phyloP scores from a whole-genome alignment of 768 basidiomycete species.

The Macrolepiota albuminosa region DNA sequence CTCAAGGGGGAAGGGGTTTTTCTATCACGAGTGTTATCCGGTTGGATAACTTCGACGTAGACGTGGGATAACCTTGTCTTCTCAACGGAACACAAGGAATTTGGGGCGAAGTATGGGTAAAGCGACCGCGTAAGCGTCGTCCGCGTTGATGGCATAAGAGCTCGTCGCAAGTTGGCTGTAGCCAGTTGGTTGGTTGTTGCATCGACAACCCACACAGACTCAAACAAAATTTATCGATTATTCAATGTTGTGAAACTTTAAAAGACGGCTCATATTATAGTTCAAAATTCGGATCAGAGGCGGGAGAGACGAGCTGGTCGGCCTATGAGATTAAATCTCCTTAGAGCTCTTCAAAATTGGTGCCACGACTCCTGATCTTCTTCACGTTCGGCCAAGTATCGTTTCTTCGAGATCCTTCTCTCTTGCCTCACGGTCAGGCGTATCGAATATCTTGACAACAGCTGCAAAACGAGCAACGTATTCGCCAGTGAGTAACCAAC shows the following conservation, averaged over 20 bases:
- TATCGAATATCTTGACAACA: slow-evolving; percentile 33
- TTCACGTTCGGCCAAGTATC: slow-evolving; percentile 4
- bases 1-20: neutral
- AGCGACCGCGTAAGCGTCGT: neutral
- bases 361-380: neutral
- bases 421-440: slow-evolving; percentile 37
- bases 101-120: neutral
- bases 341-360: neutral
- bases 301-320: neutral
- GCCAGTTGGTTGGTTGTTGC: neutral
- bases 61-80: neutral
- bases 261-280: neutral
- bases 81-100: neutral
- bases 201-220: neutral
- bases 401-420: slow-evolving; percentile 34
- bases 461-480: slow-evolving; percentile 15
- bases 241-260: neutral
- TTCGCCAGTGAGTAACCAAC: neutral
- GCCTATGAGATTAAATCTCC: no score
- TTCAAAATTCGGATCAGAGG: neutral
- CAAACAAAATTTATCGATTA: neutral
- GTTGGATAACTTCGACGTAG: neutral
- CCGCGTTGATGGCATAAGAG: neutral
- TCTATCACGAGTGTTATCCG: neutral
- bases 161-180: neutral